Conservation (phyloP, 2,329 filamentous ascomycete genomes). For the Penicillium capsulatum region DNA sequence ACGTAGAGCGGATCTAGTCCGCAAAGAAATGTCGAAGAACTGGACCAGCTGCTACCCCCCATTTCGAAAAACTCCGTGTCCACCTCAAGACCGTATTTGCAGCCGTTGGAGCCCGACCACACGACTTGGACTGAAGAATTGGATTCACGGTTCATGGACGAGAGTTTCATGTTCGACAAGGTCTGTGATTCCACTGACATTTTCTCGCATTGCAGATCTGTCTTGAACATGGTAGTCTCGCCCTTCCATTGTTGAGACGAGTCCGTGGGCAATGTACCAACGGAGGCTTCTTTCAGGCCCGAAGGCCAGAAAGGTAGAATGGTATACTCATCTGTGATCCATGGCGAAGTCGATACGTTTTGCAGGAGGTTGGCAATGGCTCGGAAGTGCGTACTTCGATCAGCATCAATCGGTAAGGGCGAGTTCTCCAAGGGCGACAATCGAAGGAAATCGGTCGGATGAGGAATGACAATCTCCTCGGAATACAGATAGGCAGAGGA, state of each 20-base stretch:
- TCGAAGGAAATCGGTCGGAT: constrained; percentile 4
- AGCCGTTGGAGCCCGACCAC: constrained; percentile 12
- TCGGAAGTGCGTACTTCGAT: constrained; percentile 22
- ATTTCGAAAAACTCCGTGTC: neutral
- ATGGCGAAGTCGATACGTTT: constrained; percentile 27
- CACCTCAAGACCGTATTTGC: constrained; percentile 9
- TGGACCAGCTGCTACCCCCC: constrained; percentile 18
- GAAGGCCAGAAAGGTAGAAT: constrained; percentile 26
- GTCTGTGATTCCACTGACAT: constrained; percentile 10
- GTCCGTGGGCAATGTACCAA: constrained; percentile 8
- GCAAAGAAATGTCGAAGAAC: constrained; percentile 12
- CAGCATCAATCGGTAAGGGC: constrained; percentile 14
- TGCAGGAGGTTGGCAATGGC: constrained; percentile 23
- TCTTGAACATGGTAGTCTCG: constrained; percentile 18
- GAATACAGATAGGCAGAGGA: constrained; percentile 15
- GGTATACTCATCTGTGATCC: constrained; percentile 25
- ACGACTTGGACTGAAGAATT: constrained; percentile 1
- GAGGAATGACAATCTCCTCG: constrained; percentile 6
- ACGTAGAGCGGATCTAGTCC: neutral
- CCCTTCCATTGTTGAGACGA: constrained; percentile 13
- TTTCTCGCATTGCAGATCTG: constrained; percentile 11
- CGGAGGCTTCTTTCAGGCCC: neutral
- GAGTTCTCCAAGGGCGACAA: neutral
- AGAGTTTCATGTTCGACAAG: no score
- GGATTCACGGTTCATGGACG: no score